Base-by-base conservation (phyloP, 169 alveolate genomes). In the Plasmodium reichenowi region DNA sequence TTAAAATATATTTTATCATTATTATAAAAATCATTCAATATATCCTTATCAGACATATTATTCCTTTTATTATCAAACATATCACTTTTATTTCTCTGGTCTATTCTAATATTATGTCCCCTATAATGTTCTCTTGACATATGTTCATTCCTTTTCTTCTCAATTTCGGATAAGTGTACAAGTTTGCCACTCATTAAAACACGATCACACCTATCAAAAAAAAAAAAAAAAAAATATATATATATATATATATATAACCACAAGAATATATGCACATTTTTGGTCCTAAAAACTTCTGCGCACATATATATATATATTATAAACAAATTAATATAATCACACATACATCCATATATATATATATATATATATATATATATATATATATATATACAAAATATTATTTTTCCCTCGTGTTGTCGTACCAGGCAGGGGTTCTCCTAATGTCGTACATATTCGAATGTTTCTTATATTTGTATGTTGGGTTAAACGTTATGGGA, bases 1-100 rank as follows among this genome's bases (percentile, higher is more conserved):
- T 83, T 83, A 50, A 83, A 83, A 83, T 83, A 83, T 83, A 83
- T 83, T 83, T 59, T 83, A 58, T 83, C 91, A 60, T 83, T 83
- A 70, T 83, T 29, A 72, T 83, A 83, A 83, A 83, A 83, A 67
- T 83, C 86, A 12, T 70, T 52, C 22, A 45, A 9, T 9, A 22
- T 12, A 29, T 71, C 60, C 47, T 38, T 52, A 45, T 83, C 68
- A 1, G 7, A 50, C 7, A 59, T 26, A 50, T 20, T 45, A 24
- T 3, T 38, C 17, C 26, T 50, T 20, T 47, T 24, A 48, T 58
- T 48, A 17, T 52, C 29, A 17, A 13, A 0, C 12, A 9, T 13
- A 17, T 62, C 3, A 10, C 13, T 62, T 22, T 62, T 62, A 2
- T 13, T 62, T n/a, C 6, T 52, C 2, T 17, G 32, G 1, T 54